phyloP scores from a whole-genome alignment of 225 moss, liverwort and hornwort genomes.

The Polytrichum commune region DNA sequence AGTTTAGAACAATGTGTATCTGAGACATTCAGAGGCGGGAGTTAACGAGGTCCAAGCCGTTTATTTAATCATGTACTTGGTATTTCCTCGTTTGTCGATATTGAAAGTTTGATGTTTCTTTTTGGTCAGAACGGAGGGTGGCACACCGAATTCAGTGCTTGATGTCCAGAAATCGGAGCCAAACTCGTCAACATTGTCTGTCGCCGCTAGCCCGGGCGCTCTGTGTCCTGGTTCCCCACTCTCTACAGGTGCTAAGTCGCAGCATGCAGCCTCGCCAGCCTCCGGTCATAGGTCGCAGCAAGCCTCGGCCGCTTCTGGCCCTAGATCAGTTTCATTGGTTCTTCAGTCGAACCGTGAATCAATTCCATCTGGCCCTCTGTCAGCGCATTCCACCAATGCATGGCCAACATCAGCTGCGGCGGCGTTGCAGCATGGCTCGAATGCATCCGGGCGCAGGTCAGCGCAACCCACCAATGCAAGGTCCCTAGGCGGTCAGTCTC shows the following conservation, averaged over 20 bases:
- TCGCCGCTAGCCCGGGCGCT: neutral
- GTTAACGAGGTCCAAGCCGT: neutral
- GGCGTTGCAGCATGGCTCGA: conserved; percentile 11
- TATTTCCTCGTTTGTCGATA: neutral
- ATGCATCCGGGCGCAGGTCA: conserved; percentile 6
- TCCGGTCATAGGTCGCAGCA: conserved; percentile 4
- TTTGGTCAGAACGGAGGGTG: conserved; percentile 21
- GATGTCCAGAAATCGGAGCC: conserved; percentile 24
- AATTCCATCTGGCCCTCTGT: neutral
- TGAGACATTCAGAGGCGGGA: too few species aligned
- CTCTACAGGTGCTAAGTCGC: neutral
- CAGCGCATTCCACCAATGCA: conserved; percentile 4
- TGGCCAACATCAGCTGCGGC: conserved; percentile 1
- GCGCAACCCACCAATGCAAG: conserved; percentile 10
- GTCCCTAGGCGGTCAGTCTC: conserved; percentile 12
- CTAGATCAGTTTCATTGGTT: conserved; percentile 13
- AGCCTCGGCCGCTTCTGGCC: conserved; percentile 15
- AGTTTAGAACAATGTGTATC: neutral
- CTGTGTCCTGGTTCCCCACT: neutral
- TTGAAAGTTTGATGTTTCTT: neutral
- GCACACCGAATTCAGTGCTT: conserved; percentile 35
- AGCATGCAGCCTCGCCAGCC: neutral
- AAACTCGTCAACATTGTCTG: neutral
- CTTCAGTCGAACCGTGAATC: neutral
- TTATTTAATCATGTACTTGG: neutral